Conservation (phyloP, 768 basidiomycete species). For the Kwoniella dendrophila region DNA sequence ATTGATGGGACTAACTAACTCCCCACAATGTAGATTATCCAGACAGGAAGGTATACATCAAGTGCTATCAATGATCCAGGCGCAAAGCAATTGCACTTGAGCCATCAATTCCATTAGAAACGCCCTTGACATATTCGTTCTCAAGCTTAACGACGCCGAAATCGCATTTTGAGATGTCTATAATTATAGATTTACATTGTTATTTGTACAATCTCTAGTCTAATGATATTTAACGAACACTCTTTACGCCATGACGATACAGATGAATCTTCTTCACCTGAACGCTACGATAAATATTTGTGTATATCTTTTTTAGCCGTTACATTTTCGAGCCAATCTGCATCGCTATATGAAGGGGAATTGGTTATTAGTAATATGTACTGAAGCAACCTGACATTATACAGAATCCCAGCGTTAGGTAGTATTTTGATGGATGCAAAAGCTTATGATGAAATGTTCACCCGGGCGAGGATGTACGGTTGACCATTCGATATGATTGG, state of each 20-base stretch:
- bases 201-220: too few relatives aligned
- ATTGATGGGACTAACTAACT: not conserved
- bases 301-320: not conserved
- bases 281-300: constrained; percentile 9
- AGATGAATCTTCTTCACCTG: too few relatives aligned
- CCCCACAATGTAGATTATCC: constrained; percentile 19
- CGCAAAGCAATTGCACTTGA: not conserved
- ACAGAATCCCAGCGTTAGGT: not conserved
- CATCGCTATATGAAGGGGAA: constrained; percentile 13
- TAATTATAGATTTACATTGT: too few relatives aligned
- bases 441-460: too few relatives aligned
- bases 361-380: constrained; percentile 1
- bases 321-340: constrained; percentile 19
- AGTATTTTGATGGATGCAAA: too few relatives aligned
- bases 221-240: too few relatives aligned
- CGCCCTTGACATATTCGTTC: too few relatives aligned
- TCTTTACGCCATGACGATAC: too few relatives aligned
- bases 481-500: not conserved
- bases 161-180: too few relatives aligned
- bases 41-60: constrained; percentile 39
- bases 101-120: too few relatives aligned
- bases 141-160: too few relatives aligned
- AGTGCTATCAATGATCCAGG: constrained; percentile 26
- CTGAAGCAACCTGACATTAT: not conserved
- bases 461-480: too few relatives aligned